phyloP scores from a whole-genome alignment of 345 rosid species.

The Camelina hispida region DNA sequence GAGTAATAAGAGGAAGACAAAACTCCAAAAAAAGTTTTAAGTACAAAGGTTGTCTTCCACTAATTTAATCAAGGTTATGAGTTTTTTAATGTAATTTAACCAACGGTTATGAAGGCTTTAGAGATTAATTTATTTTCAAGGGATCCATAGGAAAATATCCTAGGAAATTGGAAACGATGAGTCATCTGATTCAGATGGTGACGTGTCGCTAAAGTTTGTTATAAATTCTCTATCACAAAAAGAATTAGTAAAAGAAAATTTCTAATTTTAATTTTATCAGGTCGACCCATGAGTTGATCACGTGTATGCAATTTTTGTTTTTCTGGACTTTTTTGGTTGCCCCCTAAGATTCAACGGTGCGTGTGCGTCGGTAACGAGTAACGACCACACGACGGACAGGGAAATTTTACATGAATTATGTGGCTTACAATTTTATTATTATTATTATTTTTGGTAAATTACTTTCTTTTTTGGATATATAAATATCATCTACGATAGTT shows the following conservation, averaged over 20 bases:
- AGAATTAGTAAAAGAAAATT: background rate
- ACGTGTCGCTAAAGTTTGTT: constrained; percentile 13
- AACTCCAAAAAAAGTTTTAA: constrained; percentile 5
- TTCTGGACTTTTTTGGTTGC: constrained; percentile 3
- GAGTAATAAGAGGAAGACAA: constrained; percentile 30
- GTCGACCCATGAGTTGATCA: constrained; percentile 30
- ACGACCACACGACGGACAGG: constrained; percentile 28
- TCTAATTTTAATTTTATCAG: background rate
- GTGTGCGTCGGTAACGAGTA: constrained; percentile 41
- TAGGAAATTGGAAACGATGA: constrained; percentile 18
- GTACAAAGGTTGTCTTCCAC: constrained; percentile 33
- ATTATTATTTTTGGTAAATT: background rate
- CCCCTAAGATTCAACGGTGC: constrained; percentile 20
- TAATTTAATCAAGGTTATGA: constrained; percentile 6
- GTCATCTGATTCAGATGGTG: constrained; percentile 26
- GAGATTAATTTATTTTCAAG: background rate
- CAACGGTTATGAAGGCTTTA: constrained; percentile 12
- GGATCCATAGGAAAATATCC: constrained; percentile 28
- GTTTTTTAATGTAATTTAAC: background rate
- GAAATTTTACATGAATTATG: constrained; percentile 25
- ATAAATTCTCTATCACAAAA: constrained; percentile 18
- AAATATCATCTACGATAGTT: background rate
- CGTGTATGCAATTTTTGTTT: constrained; percentile 28
- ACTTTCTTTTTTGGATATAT: background rate
- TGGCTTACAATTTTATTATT: constrained; percentile 32